These are phyloP conservation scores for Russula vinacea DNA, from an alignment of 768 basidiomycete species.

Conservation along the genomic window DNA sequence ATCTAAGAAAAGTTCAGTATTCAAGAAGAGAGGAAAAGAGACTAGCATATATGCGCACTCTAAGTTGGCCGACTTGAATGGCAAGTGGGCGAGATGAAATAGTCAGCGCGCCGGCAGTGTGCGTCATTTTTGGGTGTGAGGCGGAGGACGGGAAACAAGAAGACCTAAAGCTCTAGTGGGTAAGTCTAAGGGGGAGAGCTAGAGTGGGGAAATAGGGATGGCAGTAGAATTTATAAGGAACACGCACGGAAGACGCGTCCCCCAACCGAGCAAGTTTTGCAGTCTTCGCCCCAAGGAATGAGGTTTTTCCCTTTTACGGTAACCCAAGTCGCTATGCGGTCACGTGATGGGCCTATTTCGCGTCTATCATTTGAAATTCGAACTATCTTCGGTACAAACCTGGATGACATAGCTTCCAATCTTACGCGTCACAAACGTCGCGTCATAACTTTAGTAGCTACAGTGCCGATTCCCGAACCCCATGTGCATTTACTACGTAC, in stretches of 20 bases:
- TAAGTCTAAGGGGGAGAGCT: constrained; percentile 21
- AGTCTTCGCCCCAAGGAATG: constrained; percentile 27
- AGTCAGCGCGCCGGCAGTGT: constrained; percentile 36
- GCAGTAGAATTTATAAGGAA: constrained; percentile 18
- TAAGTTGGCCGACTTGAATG: constrained; percentile 37
- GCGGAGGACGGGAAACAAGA: constrained; percentile 19
- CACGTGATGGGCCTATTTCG: constrained; percentile 18
- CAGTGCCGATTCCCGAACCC: background rate
- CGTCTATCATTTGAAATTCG: background rate
- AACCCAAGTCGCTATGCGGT: constrained; percentile 26
- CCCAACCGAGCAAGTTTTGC: constrained; percentile 26
- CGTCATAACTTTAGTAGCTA: background rate
- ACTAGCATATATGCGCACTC: constrained; percentile 35
- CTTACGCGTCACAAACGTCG: too few species aligned
- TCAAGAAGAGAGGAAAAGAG: constrained; percentile 14
- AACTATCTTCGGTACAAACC: background rate
- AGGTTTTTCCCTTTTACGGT: constrained; percentile 15
- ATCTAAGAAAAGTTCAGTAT: constrained; percentile 45
- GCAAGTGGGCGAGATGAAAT: constrained; percentile 40
- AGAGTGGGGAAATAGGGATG: constrained; percentile 15
- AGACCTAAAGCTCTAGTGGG: constrained; percentile 23
- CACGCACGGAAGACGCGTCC: constrained; percentile 8
- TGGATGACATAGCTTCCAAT: background rate
- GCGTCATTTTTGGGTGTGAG: constrained; percentile 36
- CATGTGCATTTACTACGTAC: background rate